A percentile compares a stretch with the other conserved stretches of the same genome.
phyloP scores from a whole-genome alignment of 116 monocot genomes.

The Cymodocea nodosa region DNA sequence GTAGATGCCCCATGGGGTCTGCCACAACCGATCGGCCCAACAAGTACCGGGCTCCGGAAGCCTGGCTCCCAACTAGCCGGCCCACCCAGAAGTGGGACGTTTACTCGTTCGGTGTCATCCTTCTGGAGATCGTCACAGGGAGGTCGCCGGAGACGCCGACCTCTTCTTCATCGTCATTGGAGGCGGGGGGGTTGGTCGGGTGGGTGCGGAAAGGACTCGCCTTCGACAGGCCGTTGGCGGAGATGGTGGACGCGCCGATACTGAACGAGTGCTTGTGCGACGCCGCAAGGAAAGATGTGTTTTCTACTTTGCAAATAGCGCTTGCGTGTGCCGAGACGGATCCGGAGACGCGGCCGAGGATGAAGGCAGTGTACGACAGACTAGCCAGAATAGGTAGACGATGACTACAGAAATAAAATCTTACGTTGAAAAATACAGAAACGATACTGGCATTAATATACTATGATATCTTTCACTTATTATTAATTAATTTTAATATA shows the following conservation, averaged over 20 bases:
- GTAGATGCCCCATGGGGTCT: constrained; percentile 10
- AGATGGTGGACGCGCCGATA: constrained; percentile 44
- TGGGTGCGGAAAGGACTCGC: constrained; percentile 74
- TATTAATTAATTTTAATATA: no score
- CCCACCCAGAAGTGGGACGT: constrained; percentile 81
- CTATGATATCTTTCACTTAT: no score
- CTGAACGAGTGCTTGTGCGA: constrained; percentile 29
- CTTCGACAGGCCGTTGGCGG: constrained; percentile 37
- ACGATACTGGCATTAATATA: no score
- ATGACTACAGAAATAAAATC: not conserved
- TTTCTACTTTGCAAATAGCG: constrained; percentile 49
- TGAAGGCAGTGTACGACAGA: constrained; percentile 56
- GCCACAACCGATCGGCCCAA: constrained; percentile 17
- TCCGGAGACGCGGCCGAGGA: constrained; percentile 61
- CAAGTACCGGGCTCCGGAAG: constrained; percentile 57
- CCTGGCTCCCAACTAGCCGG: constrained; percentile 13
- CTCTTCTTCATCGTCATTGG: constrained; percentile 2
- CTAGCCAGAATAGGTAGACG: constrained; percentile 30
- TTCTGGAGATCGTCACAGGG: constrained; percentile 76
- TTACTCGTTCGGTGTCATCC: constrained; percentile 66
- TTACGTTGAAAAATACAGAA: no score
- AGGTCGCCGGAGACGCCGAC: constrained; percentile 20
- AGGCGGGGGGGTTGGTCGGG: constrained; percentile 41
- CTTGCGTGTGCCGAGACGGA: constrained; percentile 67
- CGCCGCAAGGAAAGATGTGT: constrained; percentile 41